A percentile compares a stretch with the other conserved stretches of the same genome.
These are phyloP conservation scores for Geotrichum carabidarum DNA, from an alignment of 1,139 yeast genomes.

Conservation along the genomic window DNA sequence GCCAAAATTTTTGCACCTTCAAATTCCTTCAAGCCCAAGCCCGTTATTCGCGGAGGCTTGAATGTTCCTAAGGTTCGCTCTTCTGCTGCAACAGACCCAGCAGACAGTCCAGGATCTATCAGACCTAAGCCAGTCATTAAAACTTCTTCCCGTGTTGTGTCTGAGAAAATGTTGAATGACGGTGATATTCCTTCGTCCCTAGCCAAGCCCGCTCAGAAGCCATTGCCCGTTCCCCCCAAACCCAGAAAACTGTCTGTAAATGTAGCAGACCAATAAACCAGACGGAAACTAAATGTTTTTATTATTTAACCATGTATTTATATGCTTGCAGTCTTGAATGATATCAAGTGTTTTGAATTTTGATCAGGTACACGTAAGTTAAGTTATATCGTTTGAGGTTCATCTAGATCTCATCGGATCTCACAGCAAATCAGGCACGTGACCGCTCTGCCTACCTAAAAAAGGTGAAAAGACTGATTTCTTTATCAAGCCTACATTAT, in stretches of 20 bases:
- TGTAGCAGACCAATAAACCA: background rate
- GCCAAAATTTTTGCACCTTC: conserved; percentile 2
- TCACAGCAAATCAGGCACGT: too few relatives aligned
- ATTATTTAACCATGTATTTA: too few relatives aligned
- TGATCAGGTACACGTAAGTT: too few relatives aligned
- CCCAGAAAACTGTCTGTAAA: conserved; percentile 4
- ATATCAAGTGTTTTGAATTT: too few relatives aligned
- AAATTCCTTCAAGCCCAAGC: background rate
- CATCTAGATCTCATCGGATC: too few relatives aligned
- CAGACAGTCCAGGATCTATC: background rate
- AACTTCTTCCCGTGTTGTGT: conserved; percentile 1
- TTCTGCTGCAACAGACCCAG: background rate
- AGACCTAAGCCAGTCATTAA: conserved; percentile 6
- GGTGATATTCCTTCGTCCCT: background rate
- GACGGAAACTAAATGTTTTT: too few relatives aligned
- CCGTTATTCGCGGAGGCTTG: background rate
- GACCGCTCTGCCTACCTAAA: too few relatives aligned
- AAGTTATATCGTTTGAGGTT: too few relatives aligned
- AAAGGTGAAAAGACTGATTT: too few relatives aligned
- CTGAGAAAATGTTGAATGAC: background rate
- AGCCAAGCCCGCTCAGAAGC: background rate
- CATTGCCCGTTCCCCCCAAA: conserved; percentile 15
- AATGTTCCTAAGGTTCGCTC: conserved; percentile 1
- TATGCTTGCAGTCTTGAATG: too few relatives aligned
- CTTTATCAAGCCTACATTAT: too few relatives aligned